These are phyloP conservation scores for Testicularia cyperi DNA, from an alignment of 1,284 basidiomycete species.

Conservation along the genomic window DNA sequence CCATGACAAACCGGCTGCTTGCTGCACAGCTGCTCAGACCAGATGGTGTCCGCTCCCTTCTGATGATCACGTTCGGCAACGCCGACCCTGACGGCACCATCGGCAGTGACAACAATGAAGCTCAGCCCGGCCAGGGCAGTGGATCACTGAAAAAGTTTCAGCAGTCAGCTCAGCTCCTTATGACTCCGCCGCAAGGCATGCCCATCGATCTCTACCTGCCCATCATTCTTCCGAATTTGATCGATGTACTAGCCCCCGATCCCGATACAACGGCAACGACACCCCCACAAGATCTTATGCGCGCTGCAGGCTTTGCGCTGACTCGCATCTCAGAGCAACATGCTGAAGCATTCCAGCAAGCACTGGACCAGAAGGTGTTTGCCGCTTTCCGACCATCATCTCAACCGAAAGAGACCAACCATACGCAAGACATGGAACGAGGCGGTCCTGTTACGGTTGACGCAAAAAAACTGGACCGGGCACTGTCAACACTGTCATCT, in stretches of 20 bases:
- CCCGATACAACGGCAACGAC: slow-evolving; percentile 19
- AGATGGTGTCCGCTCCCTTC: slow-evolving; percentile 50
- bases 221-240: slow-evolving; percentile 28
- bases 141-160: slow-evolving; percentile 27
- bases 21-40: slow-evolving; percentile 51
- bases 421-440: neutral
- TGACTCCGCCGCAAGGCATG: slow-evolving; percentile 43
- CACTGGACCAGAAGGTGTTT: slow-evolving; percentile 19
- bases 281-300: slow-evolving; percentile 39
- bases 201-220: slow-evolving; percentile 22
- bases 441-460: slow-evolving; percentile 3
- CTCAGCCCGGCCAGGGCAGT: neutral
- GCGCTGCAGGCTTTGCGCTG: slow-evolving; percentile 44
- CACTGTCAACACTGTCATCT: slow-evolving; percentile 27
- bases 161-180: slow-evolving; percentile 27
- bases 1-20: slow-evolving; percentile 37
- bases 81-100: slow-evolving; percentile 7
- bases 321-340: slow-evolving; percentile 38
- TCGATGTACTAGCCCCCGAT: slow-evolving; percentile 38
- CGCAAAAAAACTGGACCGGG: slow-evolving; percentile 7
- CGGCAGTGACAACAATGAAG: neutral
- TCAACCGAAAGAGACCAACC: neutral
- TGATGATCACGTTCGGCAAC: slow-evolving; percentile 43
- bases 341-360: slow-evolving; percentile 5
- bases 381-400: slow-evolving; percentile 9